Percentiles rank a stretch among this genome's conserved stretches.
phyloP scores from a whole-genome alignment of 192 early-diverging fungal genomes.

The Backusella mclennaniae region DNA sequence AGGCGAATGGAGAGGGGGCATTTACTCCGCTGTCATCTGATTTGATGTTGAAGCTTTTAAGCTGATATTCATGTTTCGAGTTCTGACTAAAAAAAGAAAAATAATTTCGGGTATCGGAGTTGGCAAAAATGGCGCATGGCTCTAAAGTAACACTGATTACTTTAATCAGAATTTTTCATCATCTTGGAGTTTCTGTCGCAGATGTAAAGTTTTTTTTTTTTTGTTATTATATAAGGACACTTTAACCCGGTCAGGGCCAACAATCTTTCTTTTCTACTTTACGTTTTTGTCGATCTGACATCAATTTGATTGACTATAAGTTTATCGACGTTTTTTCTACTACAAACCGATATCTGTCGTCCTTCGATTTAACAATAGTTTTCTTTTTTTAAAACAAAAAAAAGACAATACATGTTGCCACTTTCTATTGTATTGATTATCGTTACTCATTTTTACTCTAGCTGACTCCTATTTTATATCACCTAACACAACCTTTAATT shows the following conservation, averaged over 20 bases:
- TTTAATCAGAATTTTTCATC: not conserved
- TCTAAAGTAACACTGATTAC: not conserved
- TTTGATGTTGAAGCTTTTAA: not conserved
- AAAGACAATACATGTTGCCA: not conserved
- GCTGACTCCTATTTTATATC: not conserved
- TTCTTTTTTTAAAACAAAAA: not conserved
- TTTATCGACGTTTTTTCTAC: not conserved
- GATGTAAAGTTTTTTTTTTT: not conserved
- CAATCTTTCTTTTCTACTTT: not conserved
- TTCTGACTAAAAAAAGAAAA: not conserved
- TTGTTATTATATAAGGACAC: not conserved
- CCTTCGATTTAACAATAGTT: not conserved
- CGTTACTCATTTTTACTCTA: not conserved
- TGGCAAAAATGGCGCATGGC: constrained; percentile 1
- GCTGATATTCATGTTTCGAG: not conserved
- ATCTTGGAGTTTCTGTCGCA: not conserved
- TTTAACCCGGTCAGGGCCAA: too few species aligned
- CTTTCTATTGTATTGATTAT: not conserved
- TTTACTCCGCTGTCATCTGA: not conserved
- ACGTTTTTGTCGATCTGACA: not conserved
- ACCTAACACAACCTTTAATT: not conserved
- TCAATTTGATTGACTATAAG: not conserved
- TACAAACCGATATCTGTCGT: not conserved
- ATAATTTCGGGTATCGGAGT: not conserved
- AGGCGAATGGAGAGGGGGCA: too few species aligned